A percentile compares a stretch with the other conserved stretches of the same genome.
Conservation (phyloP, 2,329 filamentous ascomycete species). For the Aspergillus glaucus region DNA sequence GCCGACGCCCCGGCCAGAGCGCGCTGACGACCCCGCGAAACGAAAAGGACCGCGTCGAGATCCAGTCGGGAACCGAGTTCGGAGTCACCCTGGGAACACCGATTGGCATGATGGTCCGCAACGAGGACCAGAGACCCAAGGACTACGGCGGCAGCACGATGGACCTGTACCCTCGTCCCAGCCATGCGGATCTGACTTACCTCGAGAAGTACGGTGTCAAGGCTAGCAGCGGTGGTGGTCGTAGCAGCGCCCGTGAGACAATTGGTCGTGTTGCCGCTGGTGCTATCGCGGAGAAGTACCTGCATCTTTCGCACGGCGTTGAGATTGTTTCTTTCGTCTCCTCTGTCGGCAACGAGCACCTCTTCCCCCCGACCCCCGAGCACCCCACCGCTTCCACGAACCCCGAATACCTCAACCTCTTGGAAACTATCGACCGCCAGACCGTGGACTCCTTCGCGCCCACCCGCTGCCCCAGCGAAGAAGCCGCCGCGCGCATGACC, state of each 20-base stretch:
- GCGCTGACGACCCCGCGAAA: conserved; percentile 85
- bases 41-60: conserved; percentile 85
- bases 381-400: conserved; percentile 66
- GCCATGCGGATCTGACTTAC: conserved; percentile 95
- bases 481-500: conserved; percentile 65
- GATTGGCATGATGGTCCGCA: conserved; percentile 78
- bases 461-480: conserved; percentile 73
- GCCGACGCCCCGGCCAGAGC: conserved; percentile 81
- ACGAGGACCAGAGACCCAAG: conserved; percentile 86
- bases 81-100: conserved; percentile 86
- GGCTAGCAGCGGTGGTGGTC: conserved; percentile 80
- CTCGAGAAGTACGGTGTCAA: conserved; percentile 95
- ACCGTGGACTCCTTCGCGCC: conserved; percentile 79
- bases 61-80: conserved; percentile 87
- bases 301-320: conserved; percentile 70
- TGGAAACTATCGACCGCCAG: conserved; percentile 64
- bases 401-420: conserved; percentile 69
- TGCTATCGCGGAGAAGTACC: conserved; percentile 89
- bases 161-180: conserved; percentile 83
- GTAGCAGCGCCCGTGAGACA: conserved; percentile 89
- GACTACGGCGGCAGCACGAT: conserved; percentile 89
- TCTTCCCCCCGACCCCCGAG: conserved; percentile 65
- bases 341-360: conserved; percentile 72
- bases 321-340: conserved; percentile 89
- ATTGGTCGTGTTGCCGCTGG: conserved; percentile 91